These are phyloP conservation scores for Alternaria atra DNA, from an alignment of 2,329 filamentous ascomycete species.

Conservation along the genomic window DNA sequence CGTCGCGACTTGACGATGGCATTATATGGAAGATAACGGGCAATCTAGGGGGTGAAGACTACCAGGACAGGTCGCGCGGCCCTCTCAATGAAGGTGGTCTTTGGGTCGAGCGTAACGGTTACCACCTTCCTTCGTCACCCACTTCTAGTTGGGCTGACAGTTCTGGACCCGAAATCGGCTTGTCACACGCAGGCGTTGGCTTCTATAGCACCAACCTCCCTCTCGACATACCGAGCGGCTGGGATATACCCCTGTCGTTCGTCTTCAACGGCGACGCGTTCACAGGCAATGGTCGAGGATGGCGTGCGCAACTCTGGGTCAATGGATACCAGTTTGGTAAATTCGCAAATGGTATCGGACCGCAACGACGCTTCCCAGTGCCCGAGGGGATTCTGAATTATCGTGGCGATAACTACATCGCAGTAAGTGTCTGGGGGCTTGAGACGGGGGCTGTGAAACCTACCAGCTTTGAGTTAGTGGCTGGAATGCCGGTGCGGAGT, in stretches of 20 bases:
- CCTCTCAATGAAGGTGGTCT: conserved; percentile 72
- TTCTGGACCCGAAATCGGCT: conserved; percentile 53
- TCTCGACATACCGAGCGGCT: conserved; percentile 62
- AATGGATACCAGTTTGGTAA: conserved; percentile 78
- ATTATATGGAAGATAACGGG: conserved; percentile 72
- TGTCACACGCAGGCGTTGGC: conserved; percentile 60
- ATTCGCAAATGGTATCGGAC: conserved; percentile 73
- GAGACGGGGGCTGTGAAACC: conserved; percentile 66
- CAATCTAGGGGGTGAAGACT: conserved; percentile 70
- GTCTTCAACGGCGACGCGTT: conserved; percentile 59
- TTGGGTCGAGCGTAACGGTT: conserved; percentile 69
- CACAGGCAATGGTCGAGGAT: conserved; percentile 46
- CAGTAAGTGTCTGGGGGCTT: conserved; percentile 72
- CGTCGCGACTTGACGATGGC: conserved; percentile 36
- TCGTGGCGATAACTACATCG: conserved; percentile 71
- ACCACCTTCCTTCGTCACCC: conserved; percentile 61
- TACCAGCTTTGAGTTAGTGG: conserved; percentile 60
- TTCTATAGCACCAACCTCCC: conserved; percentile 66
- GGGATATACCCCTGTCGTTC: conserved; percentile 69
- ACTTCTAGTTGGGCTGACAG: conserved; percentile 52
- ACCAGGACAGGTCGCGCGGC: conserved; percentile 65
- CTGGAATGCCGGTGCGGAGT: conserved; percentile 56
- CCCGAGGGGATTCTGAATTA: conserved; percentile 77
- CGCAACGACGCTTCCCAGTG: conserved; percentile 74
- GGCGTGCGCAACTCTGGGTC: conserved; percentile 71